phyloP scores from a whole-genome alignment of 1,139 yeast genomes.

The Kodamaea anthophila region DNA sequence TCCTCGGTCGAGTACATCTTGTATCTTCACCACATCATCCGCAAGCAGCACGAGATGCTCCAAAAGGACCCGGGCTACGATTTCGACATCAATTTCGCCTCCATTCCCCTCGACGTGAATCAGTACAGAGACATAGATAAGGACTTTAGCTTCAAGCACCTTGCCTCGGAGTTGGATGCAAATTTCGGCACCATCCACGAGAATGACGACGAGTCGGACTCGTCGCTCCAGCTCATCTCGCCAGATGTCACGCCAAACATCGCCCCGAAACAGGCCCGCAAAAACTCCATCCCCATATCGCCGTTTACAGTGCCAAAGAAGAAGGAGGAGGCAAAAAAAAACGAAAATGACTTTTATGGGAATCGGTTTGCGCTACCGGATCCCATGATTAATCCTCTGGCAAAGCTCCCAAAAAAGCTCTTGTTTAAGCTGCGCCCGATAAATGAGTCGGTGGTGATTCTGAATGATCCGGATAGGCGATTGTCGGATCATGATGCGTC shows the following conservation, averaged over 20 bases:
- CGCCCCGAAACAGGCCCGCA: slow-evolving; percentile 19
- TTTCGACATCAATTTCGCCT: slow-evolving; percentile 42
- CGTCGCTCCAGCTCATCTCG: slow-evolving; percentile 27
- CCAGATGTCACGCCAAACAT: slow-evolving; percentile 43
- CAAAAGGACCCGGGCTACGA: slow-evolving; percentile 16
- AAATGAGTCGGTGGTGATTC: slow-evolving; percentile 13
- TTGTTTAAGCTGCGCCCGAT: slow-evolving; percentile 23
- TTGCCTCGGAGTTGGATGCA: slow-evolving; percentile 10
- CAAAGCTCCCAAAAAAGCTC: slow-evolving; percentile 22
- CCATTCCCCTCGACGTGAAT: slow-evolving; percentile 51
- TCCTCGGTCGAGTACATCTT: slow-evolving; percentile 76
- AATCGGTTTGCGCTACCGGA: slow-evolving; percentile 32
- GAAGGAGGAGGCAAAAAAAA: slow-evolving; percentile 5
- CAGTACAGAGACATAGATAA: slow-evolving; percentile 52
- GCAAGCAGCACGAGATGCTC: slow-evolving; percentile 38
- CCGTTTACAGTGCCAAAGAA: slow-evolving; percentile 12
- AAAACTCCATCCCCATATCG: slow-evolving; percentile 11
- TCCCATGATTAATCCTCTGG: slow-evolving; percentile 26
- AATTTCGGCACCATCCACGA: slow-evolving; percentile 14
- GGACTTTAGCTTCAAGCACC: slow-evolving; percentile 47
- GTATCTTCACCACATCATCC: slow-evolving; percentile 57
- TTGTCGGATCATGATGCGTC: slow-evolving; percentile 34
- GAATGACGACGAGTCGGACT: slow-evolving; percentile 6
- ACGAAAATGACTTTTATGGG: slow-evolving; percentile 3
- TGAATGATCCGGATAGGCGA: slow-evolving; percentile 9